Evolutionary conservation across 495 filamentous ascomycete genomes (phyloP).

Genomic region (Penicillium silybi): DNA sequence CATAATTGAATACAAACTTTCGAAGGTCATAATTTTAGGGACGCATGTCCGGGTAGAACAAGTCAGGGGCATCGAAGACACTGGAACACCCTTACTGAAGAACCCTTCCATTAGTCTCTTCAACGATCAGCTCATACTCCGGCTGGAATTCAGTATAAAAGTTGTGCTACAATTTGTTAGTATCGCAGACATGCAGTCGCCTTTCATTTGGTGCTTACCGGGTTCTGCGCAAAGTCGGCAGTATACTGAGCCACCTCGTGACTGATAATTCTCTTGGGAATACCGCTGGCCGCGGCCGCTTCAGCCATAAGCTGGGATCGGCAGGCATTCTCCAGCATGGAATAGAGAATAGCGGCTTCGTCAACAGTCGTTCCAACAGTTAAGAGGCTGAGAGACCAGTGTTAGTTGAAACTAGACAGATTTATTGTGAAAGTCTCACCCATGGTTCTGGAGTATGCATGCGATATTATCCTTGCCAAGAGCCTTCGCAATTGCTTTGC

Average conservation of each 20-base stretch:
- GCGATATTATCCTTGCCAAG: conserved; percentile 61
- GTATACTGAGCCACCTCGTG: conserved; percentile 38
- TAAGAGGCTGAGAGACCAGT: conserved; percentile 36
- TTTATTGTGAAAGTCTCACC: conserved; percentile 22
- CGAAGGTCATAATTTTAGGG: background rate
- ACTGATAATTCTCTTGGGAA: conserved; percentile 52
- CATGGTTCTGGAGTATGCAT: conserved; percentile 65
- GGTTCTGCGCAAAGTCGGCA: conserved; percentile 37
- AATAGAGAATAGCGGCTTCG: conserved; percentile 65
- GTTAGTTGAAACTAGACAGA: background rate
- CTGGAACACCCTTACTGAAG: conserved; percentile 19
- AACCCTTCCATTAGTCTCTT: conserved; percentile 41
- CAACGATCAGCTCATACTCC: conserved; percentile 43
- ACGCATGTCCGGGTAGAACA: background rate
- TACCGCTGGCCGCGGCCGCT: conserved; percentile 54
- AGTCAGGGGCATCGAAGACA: background rate
- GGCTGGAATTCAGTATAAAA: conserved; percentile 46
- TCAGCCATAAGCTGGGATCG: conserved; percentile 64
- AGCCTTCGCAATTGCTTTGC: conserved; percentile 52
- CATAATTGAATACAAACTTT: no score
- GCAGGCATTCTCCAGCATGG: conserved; percentile 61
- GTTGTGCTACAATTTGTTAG: conserved; percentile 32
- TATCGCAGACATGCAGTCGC: background rate
- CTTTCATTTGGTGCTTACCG: conserved; percentile 23
- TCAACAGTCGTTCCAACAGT: conserved; percentile 63